Evolutionary conservation across 495 filamentous ascomycete genomes (phyloP), one percentile per base, ranked within the genome.

Genomic region (Talaromyces liani): DNA sequence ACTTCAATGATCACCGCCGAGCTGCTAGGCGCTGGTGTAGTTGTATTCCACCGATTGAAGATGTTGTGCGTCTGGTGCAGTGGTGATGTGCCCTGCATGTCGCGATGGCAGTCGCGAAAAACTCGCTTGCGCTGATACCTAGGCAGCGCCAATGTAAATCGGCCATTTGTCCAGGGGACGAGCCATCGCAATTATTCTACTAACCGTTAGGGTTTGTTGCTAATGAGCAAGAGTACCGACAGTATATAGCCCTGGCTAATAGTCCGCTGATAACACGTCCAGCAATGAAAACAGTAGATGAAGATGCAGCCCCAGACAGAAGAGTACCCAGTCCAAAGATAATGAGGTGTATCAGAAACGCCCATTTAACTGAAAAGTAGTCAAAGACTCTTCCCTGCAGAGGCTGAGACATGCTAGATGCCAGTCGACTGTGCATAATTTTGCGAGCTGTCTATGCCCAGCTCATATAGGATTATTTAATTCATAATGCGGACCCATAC

Each of bases 221-320:
- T 53, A 18, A 20, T 18, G 18, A 25, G 24, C 24, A 53, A 25
- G 18, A 25, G 49, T 53, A 53, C 49, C 24, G n/a, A 53, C 49
- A 53, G n/a, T 25, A 53, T 53, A 25, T n/a, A 53, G n/a, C 49
- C 49, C 49, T 53, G 49, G 49, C 49, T 53, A 25, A 53, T 53
- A 73, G 31, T 2, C 74, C 74, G 14, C 68, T 58, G 54, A 95
- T 78, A 16, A 90, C 89, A 24, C 92, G 84, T 5, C 91, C 92
- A 63, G 91, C 71, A 66, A 95, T 93, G 31, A 96, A 79, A 25
- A 84, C 84, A 2, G 79, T 73, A 6, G 88, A 91, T 36, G 74
- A 87, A 0, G 88, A 85, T 3, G 92, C 87, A 0, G 84, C 84
- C 51, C 83, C 91, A 71, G 90, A 94, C 58, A 95, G 75, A 33